A percentile compares a stretch with the other conserved stretches of the same genome.
Evolutionary conservation across 106 monocot species (phyloP).

Genomic region (Phalaenopsis aphrodite): DNA sequence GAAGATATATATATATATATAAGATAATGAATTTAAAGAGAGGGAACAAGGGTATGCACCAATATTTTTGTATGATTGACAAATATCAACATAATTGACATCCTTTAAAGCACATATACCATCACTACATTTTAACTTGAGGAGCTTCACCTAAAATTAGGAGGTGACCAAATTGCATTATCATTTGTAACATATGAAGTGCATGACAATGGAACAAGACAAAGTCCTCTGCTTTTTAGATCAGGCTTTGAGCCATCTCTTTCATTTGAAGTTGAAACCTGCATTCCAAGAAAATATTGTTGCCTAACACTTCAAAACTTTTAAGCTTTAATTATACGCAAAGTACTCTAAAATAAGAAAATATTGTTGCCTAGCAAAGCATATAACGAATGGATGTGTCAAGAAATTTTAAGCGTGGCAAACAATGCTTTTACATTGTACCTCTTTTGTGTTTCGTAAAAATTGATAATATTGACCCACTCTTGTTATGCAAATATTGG

Average conservation of each 20-base stretch:
- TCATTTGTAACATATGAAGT: slow-evolving; percentile 70
- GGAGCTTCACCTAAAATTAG: slow-evolving; percentile 38
- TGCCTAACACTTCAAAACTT: too few relatives aligned
- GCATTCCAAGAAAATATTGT: not conserved
- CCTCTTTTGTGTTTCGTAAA: too few relatives aligned
- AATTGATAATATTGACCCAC: too few relatives aligned
- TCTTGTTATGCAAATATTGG: too few relatives aligned
- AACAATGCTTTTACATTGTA: too few relatives aligned
- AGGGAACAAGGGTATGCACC: not conserved
- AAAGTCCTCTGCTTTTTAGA: slow-evolving; percentile 79
- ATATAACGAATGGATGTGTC: too few relatives aligned
- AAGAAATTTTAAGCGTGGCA: too few relatives aligned
- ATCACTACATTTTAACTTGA: not conserved
- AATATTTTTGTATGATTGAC: not conserved
- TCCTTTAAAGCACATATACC: not conserved
- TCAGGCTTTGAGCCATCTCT: slow-evolving; percentile 37
- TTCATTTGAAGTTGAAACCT: slow-evolving; percentile 25
- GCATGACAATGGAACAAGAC: slow-evolving; percentile 82
- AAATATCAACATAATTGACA: not conserved
- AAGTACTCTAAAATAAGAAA: too few relatives aligned
- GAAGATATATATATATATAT: too few relatives aligned
- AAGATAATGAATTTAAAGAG: not conserved
- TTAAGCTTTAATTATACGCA: too few relatives aligned
- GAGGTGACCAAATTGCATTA: slow-evolving; percentile 52
- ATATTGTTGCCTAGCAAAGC: too few relatives aligned